These are phyloP conservation scores for Pyrus pyrifolia DNA, from an alignment of 306 rosid species.

Conservation along the genomic window DNA sequence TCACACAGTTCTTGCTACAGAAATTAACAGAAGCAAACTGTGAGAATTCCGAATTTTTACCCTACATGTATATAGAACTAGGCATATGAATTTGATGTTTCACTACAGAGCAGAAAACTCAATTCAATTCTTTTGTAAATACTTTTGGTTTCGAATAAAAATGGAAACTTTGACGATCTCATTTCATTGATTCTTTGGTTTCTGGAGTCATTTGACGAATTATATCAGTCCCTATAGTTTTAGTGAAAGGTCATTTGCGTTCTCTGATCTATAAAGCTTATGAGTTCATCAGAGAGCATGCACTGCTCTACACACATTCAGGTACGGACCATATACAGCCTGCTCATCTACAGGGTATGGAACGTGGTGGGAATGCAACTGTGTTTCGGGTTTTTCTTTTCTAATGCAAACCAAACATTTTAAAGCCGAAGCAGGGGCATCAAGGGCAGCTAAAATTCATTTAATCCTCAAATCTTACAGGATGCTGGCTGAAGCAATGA, in stretches of 20 bases:
- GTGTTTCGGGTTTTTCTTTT: background rate
- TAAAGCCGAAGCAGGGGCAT: background rate
- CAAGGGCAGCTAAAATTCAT: background rate
- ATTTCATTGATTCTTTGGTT: background rate
- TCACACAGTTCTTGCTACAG: background rate
- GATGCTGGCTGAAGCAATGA: background rate
- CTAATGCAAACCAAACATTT: background rate
- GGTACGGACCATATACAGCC: background rate
- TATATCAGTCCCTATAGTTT: background rate
- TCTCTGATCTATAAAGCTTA: background rate
- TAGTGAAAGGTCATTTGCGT: background rate
- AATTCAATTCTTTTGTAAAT: constrained; percentile 3
- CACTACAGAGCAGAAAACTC: background rate
- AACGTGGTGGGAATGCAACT: too few relatives aligned
- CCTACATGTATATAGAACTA: background rate
- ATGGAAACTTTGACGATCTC: background rate
- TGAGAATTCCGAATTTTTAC: background rate
- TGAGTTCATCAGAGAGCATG: background rate
- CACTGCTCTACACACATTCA: background rate
- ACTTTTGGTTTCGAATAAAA: background rate
- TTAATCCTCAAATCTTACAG: background rate
- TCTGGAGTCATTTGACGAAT: background rate
- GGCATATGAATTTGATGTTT: background rate
- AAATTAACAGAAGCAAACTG: background rate
- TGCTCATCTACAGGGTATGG: background rate